phyloP scores from a whole-genome alignment of 2,329 filamentous ascomycete species.

The Bipolaris zeicola region DNA sequence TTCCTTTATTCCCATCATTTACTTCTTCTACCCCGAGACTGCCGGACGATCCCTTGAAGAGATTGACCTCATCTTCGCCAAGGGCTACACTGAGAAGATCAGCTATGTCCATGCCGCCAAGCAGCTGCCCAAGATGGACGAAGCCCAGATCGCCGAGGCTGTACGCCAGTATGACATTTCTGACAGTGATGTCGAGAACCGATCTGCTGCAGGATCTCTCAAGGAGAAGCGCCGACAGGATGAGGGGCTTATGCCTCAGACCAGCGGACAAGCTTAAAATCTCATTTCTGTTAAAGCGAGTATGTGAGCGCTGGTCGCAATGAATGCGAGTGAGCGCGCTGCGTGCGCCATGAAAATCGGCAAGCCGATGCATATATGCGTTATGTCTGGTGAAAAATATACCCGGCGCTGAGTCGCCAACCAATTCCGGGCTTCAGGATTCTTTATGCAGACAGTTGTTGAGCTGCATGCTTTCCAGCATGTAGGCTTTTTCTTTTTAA shows the following conservation, averaged over 20 bases:
- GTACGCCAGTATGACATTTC: constrained; percentile 43
- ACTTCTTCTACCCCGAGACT: constrained; percentile 64
- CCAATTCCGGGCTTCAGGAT: constrained; percentile 5
- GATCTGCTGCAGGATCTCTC: constrained; percentile 28
- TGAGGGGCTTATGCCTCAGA: constrained; percentile 27
- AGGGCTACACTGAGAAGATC: constrained; percentile 44
- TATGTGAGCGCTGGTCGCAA: constrained; percentile 24
- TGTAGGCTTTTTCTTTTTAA: constrained; percentile 5
- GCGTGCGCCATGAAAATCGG: constrained; percentile 22
- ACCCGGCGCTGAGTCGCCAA: constrained; percentile 36
- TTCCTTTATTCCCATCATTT: constrained; percentile 58
- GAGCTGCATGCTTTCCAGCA: neutral
- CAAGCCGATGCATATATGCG: constrained; percentile 18
- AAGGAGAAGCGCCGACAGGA: constrained; percentile 34
- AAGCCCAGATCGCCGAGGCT: constrained; percentile 42
- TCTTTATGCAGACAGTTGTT: constrained; percentile 6
- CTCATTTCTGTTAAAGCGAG: constrained; percentile 2
- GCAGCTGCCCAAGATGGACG: constrained; percentile 43
- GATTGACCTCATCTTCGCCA: constrained; percentile 58
- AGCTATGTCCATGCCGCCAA: constrained; percentile 47
- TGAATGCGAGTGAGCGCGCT: constrained; percentile 16
- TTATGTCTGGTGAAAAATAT: constrained; percentile 26
- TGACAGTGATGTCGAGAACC: constrained; percentile 40
- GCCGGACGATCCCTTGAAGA: constrained; percentile 57
- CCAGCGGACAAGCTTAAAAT: constrained; percentile 17